These are phyloP conservation scores for Boletus reticuloceps DNA, from an alignment of 768 basidiomycete species.

Conservation along the genomic window DNA sequence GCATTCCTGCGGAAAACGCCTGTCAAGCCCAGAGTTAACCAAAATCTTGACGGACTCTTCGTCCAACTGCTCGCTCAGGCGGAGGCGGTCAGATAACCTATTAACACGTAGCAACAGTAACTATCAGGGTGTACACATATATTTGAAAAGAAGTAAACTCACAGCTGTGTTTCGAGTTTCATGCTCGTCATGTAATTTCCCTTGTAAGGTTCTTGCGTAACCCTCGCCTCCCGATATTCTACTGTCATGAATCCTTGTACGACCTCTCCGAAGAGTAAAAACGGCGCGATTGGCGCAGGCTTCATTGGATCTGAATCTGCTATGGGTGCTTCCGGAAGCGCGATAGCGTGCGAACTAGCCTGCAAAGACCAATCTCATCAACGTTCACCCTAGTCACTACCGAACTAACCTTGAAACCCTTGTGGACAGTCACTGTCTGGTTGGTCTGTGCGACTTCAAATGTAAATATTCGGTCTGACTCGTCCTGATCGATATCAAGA, in stretches of 20 bases:
- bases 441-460: slow-evolving; percentile 55
- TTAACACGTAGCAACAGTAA: background rate
- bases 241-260: slow-evolving; percentile 40
- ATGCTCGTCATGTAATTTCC: background rate
- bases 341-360: slow-evolving; percentile 14
- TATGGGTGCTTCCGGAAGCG: slow-evolving; percentile 1
- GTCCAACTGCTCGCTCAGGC: slow-evolving; percentile 21
- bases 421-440: slow-evolving; percentile 41
- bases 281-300: slow-evolving; percentile 17
- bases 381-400: background rate
- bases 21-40: slow-evolving; percentile 26
- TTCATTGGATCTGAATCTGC: slow-evolving; percentile 6
- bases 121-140: background rate
- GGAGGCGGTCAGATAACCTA: slow-evolving; percentile 26
- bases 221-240: slow-evolving; percentile 16
- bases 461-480: slow-evolving; percentile 46
- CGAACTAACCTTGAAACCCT: slow-evolving; percentile 44
- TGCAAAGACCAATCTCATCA: background rate
- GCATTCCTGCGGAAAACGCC: slow-evolving; percentile 24
- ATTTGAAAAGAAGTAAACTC: background rate
- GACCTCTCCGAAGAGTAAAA: slow-evolving; percentile 40
- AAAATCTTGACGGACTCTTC: slow-evolving; percentile 29
- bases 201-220: background rate
- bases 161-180: slow-evolving; percentile 23
- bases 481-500: slow-evolving; percentile 33